Evolutionary conservation across 1,284 basidiomycete genomes (phyloP).

Genomic region (Paramarasmius palmivorus): DNA sequence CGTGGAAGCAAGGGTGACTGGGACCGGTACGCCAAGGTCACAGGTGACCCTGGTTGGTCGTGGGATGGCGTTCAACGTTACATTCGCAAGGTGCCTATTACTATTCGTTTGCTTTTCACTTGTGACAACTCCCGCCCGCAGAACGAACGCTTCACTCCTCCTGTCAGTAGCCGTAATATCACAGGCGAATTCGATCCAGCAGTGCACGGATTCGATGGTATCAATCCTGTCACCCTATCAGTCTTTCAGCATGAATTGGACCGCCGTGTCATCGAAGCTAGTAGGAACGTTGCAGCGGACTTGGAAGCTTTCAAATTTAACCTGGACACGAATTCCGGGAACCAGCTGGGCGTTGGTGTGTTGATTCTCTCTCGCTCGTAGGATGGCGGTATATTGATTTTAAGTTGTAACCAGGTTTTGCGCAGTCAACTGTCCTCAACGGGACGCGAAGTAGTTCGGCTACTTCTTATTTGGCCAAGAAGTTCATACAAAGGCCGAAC

Average conservation of each 20-base stretch:
- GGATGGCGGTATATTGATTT: background rate
- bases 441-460: constrained; percentile 22
- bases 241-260: constrained; percentile 8
- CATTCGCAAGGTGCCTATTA: constrained; percentile 29
- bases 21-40: constrained; percentile 34
- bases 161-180: constrained; percentile 6
- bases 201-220: constrained; percentile 15
- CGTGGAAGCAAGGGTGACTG: constrained; percentile 41
- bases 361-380: background rate
- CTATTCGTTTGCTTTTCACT: background rate
- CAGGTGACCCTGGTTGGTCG: constrained; percentile 40
- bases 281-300: constrained; percentile 11
- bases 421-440: constrained; percentile 15
- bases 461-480: constrained; percentile 20
- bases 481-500: constrained; percentile 17
- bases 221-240: constrained; percentile 13
- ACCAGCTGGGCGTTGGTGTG: constrained; percentile 20
- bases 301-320: constrained; percentile 19
- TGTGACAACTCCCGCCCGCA: background rate
- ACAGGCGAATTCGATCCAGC: constrained; percentile 14
- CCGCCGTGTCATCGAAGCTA: constrained; percentile 6
- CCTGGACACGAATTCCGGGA: constrained; percentile 20
- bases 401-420: constrained; percentile 8
- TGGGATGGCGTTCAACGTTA: constrained; percentile 39
- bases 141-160: constrained; percentile 12